Base-by-base conservation (phyloP, 2,329 filamentous ascomycete species). In the Fusarium sp. region DNA sequence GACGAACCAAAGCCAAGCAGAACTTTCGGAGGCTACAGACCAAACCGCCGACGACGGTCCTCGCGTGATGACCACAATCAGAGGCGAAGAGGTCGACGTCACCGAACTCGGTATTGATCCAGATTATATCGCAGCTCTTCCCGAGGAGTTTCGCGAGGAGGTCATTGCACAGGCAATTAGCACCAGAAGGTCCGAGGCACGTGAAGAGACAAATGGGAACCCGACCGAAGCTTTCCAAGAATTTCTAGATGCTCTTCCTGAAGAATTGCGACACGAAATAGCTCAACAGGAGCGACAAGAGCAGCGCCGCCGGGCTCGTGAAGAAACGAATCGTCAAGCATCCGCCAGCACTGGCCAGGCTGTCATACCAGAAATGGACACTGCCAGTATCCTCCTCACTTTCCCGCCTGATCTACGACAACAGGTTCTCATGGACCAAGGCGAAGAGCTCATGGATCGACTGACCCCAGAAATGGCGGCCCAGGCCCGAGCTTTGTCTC, bases 91-190 rank as follows among this genome's bases (percentile, higher is more conserved):
- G 78, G 90, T 97, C 60, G 96, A 99, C 81, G 96, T 99, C 55
- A 99, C 96, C 0, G 94, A 94, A 69, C 88, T 99, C 70, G 95
- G 96, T 55, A 98, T 99, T 77, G 96, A 99, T 80, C 90, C 93
- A 22, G 95, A 97, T 64, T 99, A 98, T 82, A 89, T 99, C 12
- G 94, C 96, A 67, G 97, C 96, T n/a, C 85, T 99, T n/a, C 96
- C 96, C 1, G 96, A 99, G 77, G 97, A 99, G 70, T 91, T 98
- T 79, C 90, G 96, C 51, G 96, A 98, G 82, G 96, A 99, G 81
- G 96, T 99, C 55, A 94, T 99, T 74, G 94, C 97, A 81, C 92
- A 95, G 71, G 95, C 97, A 67, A 89, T 98, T 72, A 94, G 93
- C 59, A 91, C 94, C 74, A 90, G 96, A 75, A 91, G 96, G 72